A percentile compares a stretch with the other conserved stretches of the same genome.
phyloP scores from a whole-genome alignment of 2,329 filamentous ascomycete species.

The Venturiaceae sp. region DNA sequence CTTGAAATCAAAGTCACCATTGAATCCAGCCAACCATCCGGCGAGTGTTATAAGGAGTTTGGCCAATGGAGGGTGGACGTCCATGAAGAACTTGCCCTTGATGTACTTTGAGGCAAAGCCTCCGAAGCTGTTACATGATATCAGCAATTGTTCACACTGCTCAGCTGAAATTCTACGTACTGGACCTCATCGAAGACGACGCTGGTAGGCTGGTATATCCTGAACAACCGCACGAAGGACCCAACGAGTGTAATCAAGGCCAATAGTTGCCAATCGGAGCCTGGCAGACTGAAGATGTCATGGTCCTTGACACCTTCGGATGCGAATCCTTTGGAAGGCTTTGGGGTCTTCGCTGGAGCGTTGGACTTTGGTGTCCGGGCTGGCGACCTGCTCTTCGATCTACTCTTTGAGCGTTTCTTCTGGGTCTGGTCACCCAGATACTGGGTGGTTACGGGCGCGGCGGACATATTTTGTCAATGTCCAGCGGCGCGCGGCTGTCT shows the following conservation, averaged over 20 bases:
- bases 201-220: conserved; percentile 91
- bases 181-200: conserved; percentile 99
- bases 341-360: not conserved
- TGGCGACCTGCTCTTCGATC: conserved; percentile 5
- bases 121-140: conserved; percentile 59
- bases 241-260: conserved; percentile 64
- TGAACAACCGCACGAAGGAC: conserved; percentile 75
- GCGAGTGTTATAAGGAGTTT: conserved; percentile 95
- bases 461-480: not conserved
- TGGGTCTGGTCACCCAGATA: not conserved
- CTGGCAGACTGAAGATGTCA: conserved; percentile 80
- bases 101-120: conserved; percentile 99
- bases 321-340: conserved; percentile 46
- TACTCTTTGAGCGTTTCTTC: conserved; percentile 1
- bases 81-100: conserved; percentile 99
- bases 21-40: conserved; percentile 88
- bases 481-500: conserved; percentile 4
- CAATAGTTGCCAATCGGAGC: conserved; percentile 73
- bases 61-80: conserved; percentile 94
- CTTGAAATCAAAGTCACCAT: conserved; percentile 97
- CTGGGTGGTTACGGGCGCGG: not conserved
- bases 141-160: conserved; percentile 13
- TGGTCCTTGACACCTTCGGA: conserved; percentile 78
- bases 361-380: not conserved
- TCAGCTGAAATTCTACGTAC: conserved; percentile 47